Evolutionary conservation across 768 basidiomycete genomes (phyloP).

Genomic region (Serendipita indica): DNA sequence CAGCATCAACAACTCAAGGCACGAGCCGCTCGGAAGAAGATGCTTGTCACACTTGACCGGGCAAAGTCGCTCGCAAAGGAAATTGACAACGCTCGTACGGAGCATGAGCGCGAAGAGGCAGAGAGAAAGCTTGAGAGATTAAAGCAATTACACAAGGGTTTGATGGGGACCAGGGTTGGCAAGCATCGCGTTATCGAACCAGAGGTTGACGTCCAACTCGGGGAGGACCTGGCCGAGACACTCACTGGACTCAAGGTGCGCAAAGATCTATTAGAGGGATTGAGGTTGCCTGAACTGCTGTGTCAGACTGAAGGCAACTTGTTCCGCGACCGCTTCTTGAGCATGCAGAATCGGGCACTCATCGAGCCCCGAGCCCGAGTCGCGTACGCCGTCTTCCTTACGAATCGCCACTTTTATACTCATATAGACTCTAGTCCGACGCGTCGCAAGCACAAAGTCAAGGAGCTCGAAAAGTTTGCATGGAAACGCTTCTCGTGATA

Average conservation of each 20-base stretch:
- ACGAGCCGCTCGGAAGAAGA: constrained; percentile 41
- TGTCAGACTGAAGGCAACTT: constrained; percentile 81
- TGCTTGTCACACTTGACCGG: constrained; percentile 42
- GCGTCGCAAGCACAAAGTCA: constrained; percentile 18
- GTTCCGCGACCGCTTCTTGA: constrained; percentile 77
- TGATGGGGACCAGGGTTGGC: constrained; percentile 63
- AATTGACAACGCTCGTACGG: constrained; percentile 29
- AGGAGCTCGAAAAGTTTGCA: constrained; percentile 25
- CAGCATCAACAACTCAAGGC: constrained; percentile 55
- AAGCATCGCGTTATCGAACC: constrained; percentile 60
- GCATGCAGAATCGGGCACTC: constrained; percentile 74
- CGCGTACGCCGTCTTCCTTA: constrained; percentile 33
- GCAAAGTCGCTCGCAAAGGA: constrained; percentile 38
- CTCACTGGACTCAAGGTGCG: constrained; percentile 68
- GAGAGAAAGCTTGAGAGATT: constrained; percentile 38
- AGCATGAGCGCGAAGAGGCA: constrained; percentile 19
- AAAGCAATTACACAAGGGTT: constrained; percentile 32
- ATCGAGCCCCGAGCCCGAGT: constrained; percentile 76
- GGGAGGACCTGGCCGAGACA: constrained; percentile 78
- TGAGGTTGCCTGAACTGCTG: not conserved
- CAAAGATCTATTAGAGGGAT: constrained; percentile 9
- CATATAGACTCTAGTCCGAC: constrained; percentile 1
- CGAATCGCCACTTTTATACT: not conserved
- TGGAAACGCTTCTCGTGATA: constrained; percentile 25
- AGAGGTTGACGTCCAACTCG: constrained; percentile 71